These are phyloP conservation scores for Monosporascus sp. DNA, from an alignment of 2,329 filamentous ascomycete species.

Conservation along the genomic window DNA sequence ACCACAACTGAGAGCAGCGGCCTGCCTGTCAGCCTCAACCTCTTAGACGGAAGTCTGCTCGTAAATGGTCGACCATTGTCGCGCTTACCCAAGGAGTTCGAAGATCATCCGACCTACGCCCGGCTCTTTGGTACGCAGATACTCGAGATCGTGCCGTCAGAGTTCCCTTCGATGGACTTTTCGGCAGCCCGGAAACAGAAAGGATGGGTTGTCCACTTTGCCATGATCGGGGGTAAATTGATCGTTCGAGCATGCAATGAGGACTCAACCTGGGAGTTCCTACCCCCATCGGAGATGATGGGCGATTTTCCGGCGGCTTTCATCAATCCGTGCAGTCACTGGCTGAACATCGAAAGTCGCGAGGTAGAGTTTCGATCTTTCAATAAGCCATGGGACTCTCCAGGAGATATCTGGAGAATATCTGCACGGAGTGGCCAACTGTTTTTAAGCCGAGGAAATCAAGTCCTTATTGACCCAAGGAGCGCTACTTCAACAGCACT, in stretches of 20 bases:
- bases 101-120: neutral
- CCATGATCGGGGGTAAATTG: neutral
- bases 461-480: neutral
- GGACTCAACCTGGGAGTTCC: neutral
- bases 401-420: neutral
- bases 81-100: neutral
- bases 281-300: neutral
- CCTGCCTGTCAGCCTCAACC: neutral
- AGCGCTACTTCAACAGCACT: neutral
- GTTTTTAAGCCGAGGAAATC: neutral
- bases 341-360: neutral
- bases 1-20: neutral
- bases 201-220: neutral
- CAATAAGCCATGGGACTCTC: neutral
- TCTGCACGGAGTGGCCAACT: neutral
- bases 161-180: neutral
- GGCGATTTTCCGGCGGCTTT: neutral
- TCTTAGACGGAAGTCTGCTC: neutral
- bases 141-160: neutral
- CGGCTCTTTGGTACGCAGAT: slow-evolving; percentile 1
- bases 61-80: neutral
- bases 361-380: neutral
- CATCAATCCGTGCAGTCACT: slow-evolving; percentile 1
- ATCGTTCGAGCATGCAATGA: neutral
- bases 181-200: neutral